A percentile compares a stretch with the other conserved stretches of the same genome.
These are phyloP conservation scores for Brettanomyces sp. DNA, from an alignment of 805 yeast species.

Conservation along the genomic window DNA sequence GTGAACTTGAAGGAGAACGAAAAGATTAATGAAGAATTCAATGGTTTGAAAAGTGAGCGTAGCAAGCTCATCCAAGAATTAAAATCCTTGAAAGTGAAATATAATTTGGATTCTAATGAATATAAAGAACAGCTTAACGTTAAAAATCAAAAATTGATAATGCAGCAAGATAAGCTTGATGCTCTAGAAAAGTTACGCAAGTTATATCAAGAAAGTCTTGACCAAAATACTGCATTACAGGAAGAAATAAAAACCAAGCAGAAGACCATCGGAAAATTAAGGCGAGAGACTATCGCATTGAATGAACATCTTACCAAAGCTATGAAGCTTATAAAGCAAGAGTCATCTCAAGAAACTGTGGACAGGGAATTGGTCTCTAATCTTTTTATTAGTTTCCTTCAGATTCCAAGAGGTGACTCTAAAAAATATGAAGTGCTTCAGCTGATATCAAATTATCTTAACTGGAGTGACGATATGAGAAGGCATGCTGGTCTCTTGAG, in stretches of 20 bases:
- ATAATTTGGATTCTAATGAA: constrained; percentile 16
- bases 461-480: constrained; percentile 80
- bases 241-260: constrained; percentile 60
- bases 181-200: constrained; percentile 4
- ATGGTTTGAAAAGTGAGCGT: constrained; percentile 14
- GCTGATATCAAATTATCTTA: constrained; percentile 70
- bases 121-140: constrained; percentile 11
- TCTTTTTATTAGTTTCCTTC: constrained; percentile 73
- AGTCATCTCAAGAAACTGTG: constrained; percentile 64
- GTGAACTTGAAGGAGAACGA: constrained; percentile 17
- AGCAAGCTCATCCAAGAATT: constrained; percentile 5
- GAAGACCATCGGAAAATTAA: constrained; percentile 74
- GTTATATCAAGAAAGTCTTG: constrained; percentile 14
- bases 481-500: constrained; percentile 62
- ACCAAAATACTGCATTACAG: constrained; percentile 31
- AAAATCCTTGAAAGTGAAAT: constrained; percentile 2
- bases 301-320: constrained; percentile 97
- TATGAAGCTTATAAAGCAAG: constrained; percentile 69
- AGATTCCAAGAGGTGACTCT: constrained; percentile 85
- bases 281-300: constrained; percentile 88
- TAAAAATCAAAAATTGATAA: constrained; percentile 12
- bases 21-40: constrained; percentile 18
- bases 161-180: constrained; percentile 14
- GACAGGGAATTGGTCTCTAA: constrained; percentile 88
- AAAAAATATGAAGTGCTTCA: constrained; percentile 89